These are phyloP conservation scores for Peronospora belbahrii DNA, from an alignment of 352 stramenopile genomes.

Conservation along the genomic window DNA sequence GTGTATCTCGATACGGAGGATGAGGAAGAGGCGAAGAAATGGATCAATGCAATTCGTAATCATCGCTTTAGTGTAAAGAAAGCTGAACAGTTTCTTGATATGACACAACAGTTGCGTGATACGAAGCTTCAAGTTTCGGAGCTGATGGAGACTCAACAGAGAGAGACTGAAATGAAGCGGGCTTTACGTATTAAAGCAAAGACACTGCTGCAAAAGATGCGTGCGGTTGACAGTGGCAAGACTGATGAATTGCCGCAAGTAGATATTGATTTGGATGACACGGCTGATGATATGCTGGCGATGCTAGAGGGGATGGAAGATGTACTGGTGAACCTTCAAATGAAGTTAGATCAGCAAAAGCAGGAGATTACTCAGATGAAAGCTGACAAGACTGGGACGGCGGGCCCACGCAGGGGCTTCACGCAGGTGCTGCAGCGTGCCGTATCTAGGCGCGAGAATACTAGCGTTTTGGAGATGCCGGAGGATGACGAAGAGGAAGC, in stretches of 20 bases:
- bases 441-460: slow-evolving; percentile 16
- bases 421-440: slow-evolving; percentile 24
- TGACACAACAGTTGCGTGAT: slow-evolving; percentile 29
- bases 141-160: slow-evolving; percentile 26
- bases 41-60: slow-evolving; percentile 62
- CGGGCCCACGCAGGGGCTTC: slow-evolving; percentile 19
- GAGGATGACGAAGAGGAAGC: slow-evolving; percentile 26
- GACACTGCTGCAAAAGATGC: slow-evolving; percentile 29
- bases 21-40: slow-evolving; percentile 39
- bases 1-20: slow-evolving; percentile 61
- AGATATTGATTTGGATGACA: slow-evolving; percentile 17
- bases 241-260: slow-evolving; percentile 17
- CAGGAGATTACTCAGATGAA: slow-evolving; percentile 34
- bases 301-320: slow-evolving; percentile 42
- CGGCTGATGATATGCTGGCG: slow-evolving; percentile 27
- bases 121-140: slow-evolving; percentile 27
- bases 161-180: slow-evolving; percentile 14
- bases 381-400: slow-evolving; percentile 12
- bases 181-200: slow-evolving; percentile 22
- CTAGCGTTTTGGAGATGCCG: slow-evolving; percentile 15
- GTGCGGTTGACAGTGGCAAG: slow-evolving; percentile 25
- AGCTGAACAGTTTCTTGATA: slow-evolving; percentile 32
- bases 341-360: slow-evolving; percentile 40
- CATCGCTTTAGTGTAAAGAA: slow-evolving; percentile 59
- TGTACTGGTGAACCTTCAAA: slow-evolving; percentile 48